Conservation (phyloP, 2,329 filamentous ascomycete genomes). For the Colletotrichum plurivorum region DNA sequence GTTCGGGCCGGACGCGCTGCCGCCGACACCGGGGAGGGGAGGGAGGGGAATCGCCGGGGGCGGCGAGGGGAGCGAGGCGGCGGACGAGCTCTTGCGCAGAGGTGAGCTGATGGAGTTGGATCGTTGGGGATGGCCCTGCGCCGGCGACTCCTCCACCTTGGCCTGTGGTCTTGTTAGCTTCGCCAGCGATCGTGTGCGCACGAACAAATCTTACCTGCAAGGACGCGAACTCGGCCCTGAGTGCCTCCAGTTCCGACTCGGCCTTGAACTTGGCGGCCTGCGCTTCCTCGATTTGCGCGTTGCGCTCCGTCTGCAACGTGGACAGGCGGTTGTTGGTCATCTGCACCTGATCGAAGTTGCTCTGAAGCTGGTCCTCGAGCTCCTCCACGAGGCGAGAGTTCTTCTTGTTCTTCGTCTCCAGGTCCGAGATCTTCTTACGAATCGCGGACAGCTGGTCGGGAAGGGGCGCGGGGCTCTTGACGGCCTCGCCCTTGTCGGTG, state of each 20-base stretch:
- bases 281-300: slow-evolving; percentile 83
- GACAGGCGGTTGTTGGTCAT: slow-evolving; percentile 88
- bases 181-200: not conserved
- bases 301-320: slow-evolving; percentile 81
- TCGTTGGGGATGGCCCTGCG: slow-evolving; percentile 62
- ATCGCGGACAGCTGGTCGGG: slow-evolving; percentile 72
- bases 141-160: slow-evolving; percentile 47
- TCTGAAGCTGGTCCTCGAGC: slow-evolving; percentile 95
- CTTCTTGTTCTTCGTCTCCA: slow-evolving; percentile 84
- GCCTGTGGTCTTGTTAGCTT: slow-evolving; percentile 59
- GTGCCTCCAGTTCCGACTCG: slow-evolving; percentile 77
- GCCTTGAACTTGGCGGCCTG: slow-evolving; percentile 74
- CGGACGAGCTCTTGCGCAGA: slow-evolving; percentile 87
- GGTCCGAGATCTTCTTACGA: slow-evolving; percentile 74
- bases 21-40: slow-evolving; percentile 79
- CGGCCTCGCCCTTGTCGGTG: slow-evolving; percentile 61
- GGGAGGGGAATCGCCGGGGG: slow-evolving; percentile 97
- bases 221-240: slow-evolving; percentile 78
- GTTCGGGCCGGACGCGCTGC: slow-evolving; percentile 53
- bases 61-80: slow-evolving; percentile 89
- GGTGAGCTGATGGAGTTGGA: slow-evolving; percentile 75
- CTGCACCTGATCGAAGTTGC: slow-evolving; percentile 94
- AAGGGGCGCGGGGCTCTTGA: slow-evolving; percentile 62
- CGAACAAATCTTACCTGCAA: slow-evolving; percentile 76
- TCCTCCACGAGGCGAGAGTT: slow-evolving; percentile 94